A percentile compares a stretch with the other conserved stretches of the same genome.
Evolutionary conservation across 495 filamentous ascomycete species (phyloP).

Genomic region (Lophiotrema nucula): DNA sequence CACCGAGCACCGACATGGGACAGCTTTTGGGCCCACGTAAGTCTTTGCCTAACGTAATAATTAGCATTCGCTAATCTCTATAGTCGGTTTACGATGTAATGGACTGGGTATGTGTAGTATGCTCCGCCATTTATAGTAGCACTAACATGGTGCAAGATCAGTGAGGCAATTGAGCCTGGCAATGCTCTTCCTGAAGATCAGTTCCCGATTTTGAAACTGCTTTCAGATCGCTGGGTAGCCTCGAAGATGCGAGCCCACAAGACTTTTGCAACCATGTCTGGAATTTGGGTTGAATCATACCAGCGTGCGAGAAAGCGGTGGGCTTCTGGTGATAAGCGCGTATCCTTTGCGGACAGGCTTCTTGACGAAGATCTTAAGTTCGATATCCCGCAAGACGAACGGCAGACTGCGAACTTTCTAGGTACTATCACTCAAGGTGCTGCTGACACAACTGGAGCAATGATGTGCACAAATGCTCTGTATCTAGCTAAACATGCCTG

Average conservation of each 20-base stretch:
- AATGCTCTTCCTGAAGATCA: slow-evolving; percentile 12
- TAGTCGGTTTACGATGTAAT: slow-evolving; percentile 12
- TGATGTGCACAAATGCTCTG: slow-evolving; percentile 6
- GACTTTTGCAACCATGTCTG: background rate
- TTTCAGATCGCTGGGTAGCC: slow-evolving; percentile 8
- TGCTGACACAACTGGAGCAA: slow-evolving; percentile 10
- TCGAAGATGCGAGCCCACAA: slow-evolving; percentile 6
- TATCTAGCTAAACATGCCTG: slow-evolving; percentile 13
- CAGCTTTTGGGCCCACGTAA: slow-evolving; percentile 11
- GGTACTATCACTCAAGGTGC: slow-evolving; percentile 7
- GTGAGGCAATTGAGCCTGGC: slow-evolving; percentile 5
- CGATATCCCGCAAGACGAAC: background rate
- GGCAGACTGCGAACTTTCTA: slow-evolving; percentile 9
- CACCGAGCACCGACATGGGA: slow-evolving; percentile 8
- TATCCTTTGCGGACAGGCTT: slow-evolving; percentile 7
- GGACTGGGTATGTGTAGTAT: slow-evolving; percentile 5
- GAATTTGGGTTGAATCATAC: slow-evolving; percentile 5
- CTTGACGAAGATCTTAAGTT: background rate
- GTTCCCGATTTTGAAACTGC: slow-evolving; percentile 21
- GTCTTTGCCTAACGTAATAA: background rate
- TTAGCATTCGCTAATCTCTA: background rate
- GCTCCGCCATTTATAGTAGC: background rate
- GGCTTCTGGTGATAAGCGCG: slow-evolving; percentile 7
- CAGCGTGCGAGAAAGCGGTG: slow-evolving; percentile 1
- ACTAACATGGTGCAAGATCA: slow-evolving; percentile 3